Evolutionary conservation across 1,284 basidiomycete species (phyloP), one percentile per base, ranked within the genome.

Genomic region (Leccinum huronense): DNA sequence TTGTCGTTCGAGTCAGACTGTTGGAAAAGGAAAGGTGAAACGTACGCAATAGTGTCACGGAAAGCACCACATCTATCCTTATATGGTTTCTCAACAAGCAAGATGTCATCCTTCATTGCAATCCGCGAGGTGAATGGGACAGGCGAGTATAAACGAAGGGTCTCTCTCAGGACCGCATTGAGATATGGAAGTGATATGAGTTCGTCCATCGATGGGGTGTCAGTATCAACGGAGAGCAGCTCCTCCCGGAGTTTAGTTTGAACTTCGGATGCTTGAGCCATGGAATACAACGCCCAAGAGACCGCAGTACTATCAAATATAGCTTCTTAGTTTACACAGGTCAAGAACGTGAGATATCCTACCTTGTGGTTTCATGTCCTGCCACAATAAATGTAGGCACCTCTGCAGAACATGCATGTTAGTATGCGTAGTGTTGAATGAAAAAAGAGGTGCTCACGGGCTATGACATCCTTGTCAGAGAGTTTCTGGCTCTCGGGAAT

Each of bases 281-380:
- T 83, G 1, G 85, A 82, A 72, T 82, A 90, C 0, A 95, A 78
- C 0, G 85, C 85, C 87, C 86, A 89, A 0, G 81, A 79, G 0
- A 81, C 80, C 2, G 78, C 81, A 0, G 84, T 85, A 55, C 85
- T 82, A 23, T 55, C 14, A 19, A 0, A 7, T 27, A 9, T n/a
- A 0, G 3, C 10, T 23, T 14, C 9, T n/a, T 30, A 57, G 10
- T 8, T 42, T 6, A 16, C 27, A 19, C 3, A 11, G 53, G 9
- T 16, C 16, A 19, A 34, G 0, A n/a, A 10, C 23, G 13, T 27
- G 6, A 27, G 23, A 19, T 7, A 40, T 42, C 67, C 5, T 69
- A 83, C 83, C 87, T 85, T 0, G 86, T 89, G 2, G 93, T 94
- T 73, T 94, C 92, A 73, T 94, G 90, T 0, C 93, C 93, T 5